Base-by-base conservation (phyloP, 305 asterid species). In the Fraxinus latifolia region DNA sequence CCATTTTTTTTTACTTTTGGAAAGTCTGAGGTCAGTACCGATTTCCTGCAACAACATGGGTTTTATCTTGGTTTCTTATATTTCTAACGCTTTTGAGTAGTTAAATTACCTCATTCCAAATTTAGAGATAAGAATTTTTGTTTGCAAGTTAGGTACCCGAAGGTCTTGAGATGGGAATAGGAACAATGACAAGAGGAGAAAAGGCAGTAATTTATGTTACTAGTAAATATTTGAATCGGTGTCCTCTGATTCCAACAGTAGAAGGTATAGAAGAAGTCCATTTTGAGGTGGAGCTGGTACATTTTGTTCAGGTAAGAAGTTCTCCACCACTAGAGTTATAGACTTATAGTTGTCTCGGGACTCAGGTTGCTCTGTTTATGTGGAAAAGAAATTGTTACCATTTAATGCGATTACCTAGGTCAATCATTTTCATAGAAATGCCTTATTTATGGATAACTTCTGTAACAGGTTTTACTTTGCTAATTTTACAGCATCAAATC, bases 101-200 rank as follows among this genome's bases (percentile, higher is more conserved):
- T 82, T 73, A 70, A 17, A 29, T 50, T 72, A 9, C 34, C 67
- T 17, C 58, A 6, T 2, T 79, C 34, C 71, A 31, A 50, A 65
- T 36, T 8, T 75, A 37, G 72, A 62, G 84, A 72, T 8, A 70
- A 67, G 17, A 77, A 74, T 62, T 86, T 1, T 36, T 36, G 21
- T 86, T 72, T 82, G 47, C 84, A 80, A 79, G 36, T 6, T 81
- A 94, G 99, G 91, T 96, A 77, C 97, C 98, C 62, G 87, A 92
- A 84, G 99, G 98, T 83, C 98, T 96, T 79, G 98, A 96, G 91
- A 93, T 96, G 94, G 99, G 97, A 84, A 92, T 92, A 33, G 94
- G 97, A 82, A 89, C 96, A 76, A 96, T 94, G 98, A 81, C 97
- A 78, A 89, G 92, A 73, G 95, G 97, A 86, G 98, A 96, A 84